These are phyloP conservation scores for Colletotrichum sp. DNA, from an alignment of 2,329 filamentous ascomycete genomes.

Conservation along the genomic window DNA sequence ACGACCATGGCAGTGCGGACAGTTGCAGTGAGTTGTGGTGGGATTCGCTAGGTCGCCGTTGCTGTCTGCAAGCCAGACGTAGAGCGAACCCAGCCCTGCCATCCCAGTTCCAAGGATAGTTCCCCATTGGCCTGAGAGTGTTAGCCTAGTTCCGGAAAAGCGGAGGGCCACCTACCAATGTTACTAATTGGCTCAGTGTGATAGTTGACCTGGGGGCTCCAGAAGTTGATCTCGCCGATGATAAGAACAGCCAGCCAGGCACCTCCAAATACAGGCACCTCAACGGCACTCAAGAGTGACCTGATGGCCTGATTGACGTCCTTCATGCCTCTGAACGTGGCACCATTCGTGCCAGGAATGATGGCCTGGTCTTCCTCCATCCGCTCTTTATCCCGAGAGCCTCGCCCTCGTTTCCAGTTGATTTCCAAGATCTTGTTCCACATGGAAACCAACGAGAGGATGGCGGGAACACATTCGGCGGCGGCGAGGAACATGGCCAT, in stretches of 20 bases:
- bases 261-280: conserved; percentile 63
- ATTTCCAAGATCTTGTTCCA: conserved; percentile 68
- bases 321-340: conserved; percentile 56
- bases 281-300: conserved; percentile 58
- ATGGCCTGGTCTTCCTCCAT: conserved; percentile 34
- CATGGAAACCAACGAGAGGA: conserved; percentile 65
- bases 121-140: conserved; percentile 58
- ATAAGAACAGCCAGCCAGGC: conserved; percentile 65
- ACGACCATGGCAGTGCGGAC: background rate
- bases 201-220: conserved; percentile 57
- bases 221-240: conserved; percentile 69
- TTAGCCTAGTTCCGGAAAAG: background rate
- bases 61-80: conserved; percentile 50
- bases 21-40: background rate
- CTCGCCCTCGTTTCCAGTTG: conserved; percentile 56
- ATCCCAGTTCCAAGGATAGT: conserved; percentile 64
- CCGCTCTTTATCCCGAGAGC: conserved; percentile 31
- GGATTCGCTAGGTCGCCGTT: conserved; percentile 25
- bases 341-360: conserved; percentile 60
- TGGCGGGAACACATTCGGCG: conserved; percentile 68
- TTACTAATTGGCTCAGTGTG: conserved; percentile 68
- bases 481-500: conserved; percentile 65
- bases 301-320: conserved; percentile 60
- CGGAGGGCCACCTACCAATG: conserved; percentile 50
- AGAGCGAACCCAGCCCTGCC: conserved; percentile 63